A percentile compares a stretch with the other conserved stretches of the same genome.
These are phyloP conservation scores for Cucurbita maxima DNA, from an alignment of 306 rosid genomes.

Conservation along the genomic window DNA sequence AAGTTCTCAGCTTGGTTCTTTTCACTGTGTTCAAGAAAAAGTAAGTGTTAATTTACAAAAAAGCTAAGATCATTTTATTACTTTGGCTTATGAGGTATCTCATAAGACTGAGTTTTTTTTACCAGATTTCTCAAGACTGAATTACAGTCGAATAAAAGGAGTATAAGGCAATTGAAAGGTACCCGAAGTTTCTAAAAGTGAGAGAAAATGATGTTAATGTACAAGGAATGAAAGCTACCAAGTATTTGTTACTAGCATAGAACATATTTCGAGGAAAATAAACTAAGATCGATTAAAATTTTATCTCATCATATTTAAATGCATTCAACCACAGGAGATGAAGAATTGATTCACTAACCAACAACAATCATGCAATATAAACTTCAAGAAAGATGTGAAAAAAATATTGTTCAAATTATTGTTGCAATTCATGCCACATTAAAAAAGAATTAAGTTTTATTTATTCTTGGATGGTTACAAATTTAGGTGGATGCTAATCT, in stretches of 20 bases:
- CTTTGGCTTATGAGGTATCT: neutral
- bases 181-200: neutral
- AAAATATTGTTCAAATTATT: too few relatives aligned
- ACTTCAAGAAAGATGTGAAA: too few relatives aligned
- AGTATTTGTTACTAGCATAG: neutral
- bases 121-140: neutral
- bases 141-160: neutral
- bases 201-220: neutral
- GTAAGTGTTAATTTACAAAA: constrained; percentile 2
- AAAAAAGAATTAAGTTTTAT: too few relatives aligned
- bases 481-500: too few relatives aligned
- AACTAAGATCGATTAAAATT: neutral
- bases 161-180: neutral
- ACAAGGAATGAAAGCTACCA: neutral
- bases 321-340: neutral
- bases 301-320: neutral
- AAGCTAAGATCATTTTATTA: neutral
- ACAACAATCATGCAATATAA: too few relatives aligned
- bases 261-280: neutral
- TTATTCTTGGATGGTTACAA: too few relatives aligned
- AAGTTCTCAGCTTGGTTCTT: constrained; percentile 94
- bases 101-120: neutral
- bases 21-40: constrained; percentile 36
- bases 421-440: too few relatives aligned
- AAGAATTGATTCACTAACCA: neutral